These are phyloP conservation scores for Mycena sp. DNA, from an alignment of 1,284 basidiomycete species.

Conservation along the genomic window DNA sequence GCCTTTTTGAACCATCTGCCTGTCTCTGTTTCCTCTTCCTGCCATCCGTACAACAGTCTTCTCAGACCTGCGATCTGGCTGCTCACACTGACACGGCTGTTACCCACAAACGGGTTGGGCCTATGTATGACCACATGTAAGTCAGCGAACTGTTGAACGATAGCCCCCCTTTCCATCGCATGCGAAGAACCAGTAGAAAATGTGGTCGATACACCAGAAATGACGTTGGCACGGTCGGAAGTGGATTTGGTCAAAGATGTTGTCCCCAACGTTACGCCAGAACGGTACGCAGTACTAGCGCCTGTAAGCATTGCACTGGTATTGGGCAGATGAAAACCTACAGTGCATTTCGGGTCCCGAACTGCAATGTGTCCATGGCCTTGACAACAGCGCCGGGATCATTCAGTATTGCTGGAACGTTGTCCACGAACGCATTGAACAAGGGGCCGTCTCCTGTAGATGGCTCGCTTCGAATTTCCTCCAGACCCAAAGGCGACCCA, in stretches of 20 bases:
- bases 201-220: slow-evolving; percentile 73
- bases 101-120: slow-evolving; percentile 45
- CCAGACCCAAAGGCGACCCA: slow-evolving; percentile 69
- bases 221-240: slow-evolving; percentile 55
- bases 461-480: slow-evolving; percentile 71
- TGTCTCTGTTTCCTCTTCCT: slow-evolving; percentile 54
- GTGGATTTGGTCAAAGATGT: slow-evolving; percentile 53
- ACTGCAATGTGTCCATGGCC: slow-evolving; percentile 77
- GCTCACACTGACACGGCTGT: slow-evolving; percentile 61
- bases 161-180: slow-evolving; percentile 71
- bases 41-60: slow-evolving; percentile 59
- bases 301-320: slow-evolving; percentile 24
- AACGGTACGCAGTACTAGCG: slow-evolving; percentile 60
- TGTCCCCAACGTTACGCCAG: slow-evolving; percentile 69
- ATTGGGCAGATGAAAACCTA: slow-evolving; percentile 18
- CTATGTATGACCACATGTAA: slow-evolving; percentile 75
- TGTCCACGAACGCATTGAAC: slow-evolving; percentile 51
- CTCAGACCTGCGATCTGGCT: slow-evolving; percentile 80
- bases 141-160: slow-evolving; percentile 75
- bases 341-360: slow-evolving; percentile 77
- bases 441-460: slow-evolving; percentile 73
- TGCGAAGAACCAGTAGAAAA: slow-evolving; percentile 72
- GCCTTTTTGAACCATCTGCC: slow-evolving; percentile 68
- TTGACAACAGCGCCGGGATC: slow-evolving; percentile 65
- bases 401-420: slow-evolving; percentile 39